Evolutionary conservation across 2,329 filamentous ascomycete species (phyloP).

Genomic region (Cladosporium phlei): DNA sequence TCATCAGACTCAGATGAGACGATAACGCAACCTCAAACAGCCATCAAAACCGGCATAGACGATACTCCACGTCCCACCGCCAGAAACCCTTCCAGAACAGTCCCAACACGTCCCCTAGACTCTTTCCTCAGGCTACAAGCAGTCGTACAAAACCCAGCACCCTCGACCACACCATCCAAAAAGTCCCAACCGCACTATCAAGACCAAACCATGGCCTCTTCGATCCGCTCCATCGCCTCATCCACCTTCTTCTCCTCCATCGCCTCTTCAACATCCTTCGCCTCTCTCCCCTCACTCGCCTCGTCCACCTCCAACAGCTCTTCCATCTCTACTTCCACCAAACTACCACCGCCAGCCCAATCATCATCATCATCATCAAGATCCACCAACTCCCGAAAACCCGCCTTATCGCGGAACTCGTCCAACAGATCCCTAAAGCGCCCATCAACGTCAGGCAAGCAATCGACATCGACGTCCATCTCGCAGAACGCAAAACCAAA

Average conservation of each 20-base stretch:
- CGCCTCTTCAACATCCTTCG: no score
- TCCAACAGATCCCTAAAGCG: no score
- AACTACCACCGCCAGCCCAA: neutral
- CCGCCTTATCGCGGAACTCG: no score
- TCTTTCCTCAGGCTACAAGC: neutral
- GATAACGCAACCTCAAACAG: neutral
- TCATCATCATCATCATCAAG: no score
- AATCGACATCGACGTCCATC: no score
- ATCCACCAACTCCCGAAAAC: no score
- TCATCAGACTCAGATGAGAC: neutral
- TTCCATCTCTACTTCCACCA: no score
- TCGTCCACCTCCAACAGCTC: neutral
- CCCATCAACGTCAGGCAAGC: no score
- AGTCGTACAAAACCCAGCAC: neutral
- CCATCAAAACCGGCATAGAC: no score
- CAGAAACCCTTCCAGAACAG: neutral
- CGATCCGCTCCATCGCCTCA: neutral
- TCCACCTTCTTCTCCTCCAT: neutral
- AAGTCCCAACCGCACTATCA: neutral
- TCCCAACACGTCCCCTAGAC: neutral
- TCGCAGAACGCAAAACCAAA: no score
- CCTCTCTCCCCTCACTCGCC: no score
- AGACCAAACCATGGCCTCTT: neutral
- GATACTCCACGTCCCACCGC: neutral
- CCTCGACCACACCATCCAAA: neutral